phyloP scores from a whole-genome alignment of 768 basidiomycete genomes.

The Boletus subcaerulescens region DNA sequence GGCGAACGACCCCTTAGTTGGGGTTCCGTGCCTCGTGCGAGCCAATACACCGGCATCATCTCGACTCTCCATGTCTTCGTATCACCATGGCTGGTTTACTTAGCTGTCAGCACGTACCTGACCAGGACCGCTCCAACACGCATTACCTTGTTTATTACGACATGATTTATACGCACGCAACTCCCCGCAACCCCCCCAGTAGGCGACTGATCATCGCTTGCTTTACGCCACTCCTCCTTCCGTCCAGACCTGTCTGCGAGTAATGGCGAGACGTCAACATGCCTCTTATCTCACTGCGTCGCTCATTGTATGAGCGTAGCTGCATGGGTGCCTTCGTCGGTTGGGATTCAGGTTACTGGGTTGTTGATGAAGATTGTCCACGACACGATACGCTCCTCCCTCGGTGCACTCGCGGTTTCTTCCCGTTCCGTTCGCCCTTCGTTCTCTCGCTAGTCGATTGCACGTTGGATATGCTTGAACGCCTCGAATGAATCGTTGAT shows the following conservation, averaged over 20 bases:
- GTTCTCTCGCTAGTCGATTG: slow-evolving; percentile 40
- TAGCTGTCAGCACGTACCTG: slow-evolving; percentile 24
- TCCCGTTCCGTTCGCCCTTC: slow-evolving; percentile 23
- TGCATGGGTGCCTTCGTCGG: slow-evolving; percentile 22
- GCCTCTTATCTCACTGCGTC: slow-evolving; percentile 21
- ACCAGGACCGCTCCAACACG: slow-evolving; percentile 25
- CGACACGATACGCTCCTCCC: slow-evolving; percentile 5
- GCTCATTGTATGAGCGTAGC: slow-evolving; percentile 37
- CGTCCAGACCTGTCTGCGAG: slow-evolving; percentile 19
- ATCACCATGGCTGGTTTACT: slow-evolving; percentile 24
- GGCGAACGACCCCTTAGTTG: slow-evolving; percentile 79
- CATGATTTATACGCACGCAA: slow-evolving; percentile 36
- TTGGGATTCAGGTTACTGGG: slow-evolving; percentile 26
- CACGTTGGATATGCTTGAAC: slow-evolving; percentile 25
- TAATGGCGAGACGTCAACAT: slow-evolving; percentile 26
- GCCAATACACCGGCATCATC: slow-evolving; percentile 71
- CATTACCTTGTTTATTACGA: slow-evolving; percentile 41
- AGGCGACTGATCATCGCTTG: slow-evolving; percentile 48
- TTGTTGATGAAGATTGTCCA: slow-evolving; percentile 22
- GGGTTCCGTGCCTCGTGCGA: slow-evolving; percentile 75
- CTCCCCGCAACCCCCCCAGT: slow-evolving; percentile 16
- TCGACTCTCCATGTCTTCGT: slow-evolving; percentile 24
- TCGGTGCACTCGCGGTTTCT: neutral
- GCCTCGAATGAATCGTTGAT: slow-evolving; percentile 13
- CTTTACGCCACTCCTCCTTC: slow-evolving; percentile 22